Evolutionary conservation across 192 early-diverging fungal genomes (phyloP), one percentile per base, ranked within the genome.

Genomic region (Coemansia sp.): DNA sequence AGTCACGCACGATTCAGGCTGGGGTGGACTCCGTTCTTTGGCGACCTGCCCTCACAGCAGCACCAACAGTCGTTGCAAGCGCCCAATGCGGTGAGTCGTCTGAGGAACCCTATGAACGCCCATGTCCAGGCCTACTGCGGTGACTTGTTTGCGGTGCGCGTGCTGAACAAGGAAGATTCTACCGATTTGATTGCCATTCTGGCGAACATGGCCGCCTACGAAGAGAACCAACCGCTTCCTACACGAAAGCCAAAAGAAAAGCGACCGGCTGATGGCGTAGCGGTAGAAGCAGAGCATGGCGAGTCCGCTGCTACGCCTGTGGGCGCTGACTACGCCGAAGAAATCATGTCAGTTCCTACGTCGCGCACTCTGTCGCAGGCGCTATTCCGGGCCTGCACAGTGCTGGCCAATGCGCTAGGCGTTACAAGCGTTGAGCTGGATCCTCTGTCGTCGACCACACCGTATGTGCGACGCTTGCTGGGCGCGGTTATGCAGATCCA

Each of bases 21-120:
- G 32, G 76, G 76, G n/a, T 80, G 76, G 76, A 67, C 70, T 36
- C 76, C 76, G 22, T 72, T 79, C 46, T 70, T 79, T 24, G 53
- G 76, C 52, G 76, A 70, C n/a, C 34, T 48, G 18, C 33, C 62
- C 8, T 58, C 52, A 3, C 58, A 42, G 42, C 58, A 41, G 39
- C 57, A 41, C 17, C 21, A 39, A 27, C 39, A 22, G 55, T 14
- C 24, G 10, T 27, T 17, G 29, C 50, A 12, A n/a, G 29, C 27
- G 3, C 2, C 50, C 10, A 32, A 15, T 4, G 50, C 15, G 29
- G 14, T 27, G 9, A 11, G 50, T 7, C 29, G 26, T 5, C n/a
- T 53, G 26, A 33, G 26, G n/a, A 53, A 17, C 50, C 38, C 29
- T 18, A 57, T 65, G 63, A 57, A 56, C 43, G 56, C 62, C 1